Evolutionary conservation across 179 eudicot species (phyloP).

Genomic region (Beta corolliflora): DNA sequence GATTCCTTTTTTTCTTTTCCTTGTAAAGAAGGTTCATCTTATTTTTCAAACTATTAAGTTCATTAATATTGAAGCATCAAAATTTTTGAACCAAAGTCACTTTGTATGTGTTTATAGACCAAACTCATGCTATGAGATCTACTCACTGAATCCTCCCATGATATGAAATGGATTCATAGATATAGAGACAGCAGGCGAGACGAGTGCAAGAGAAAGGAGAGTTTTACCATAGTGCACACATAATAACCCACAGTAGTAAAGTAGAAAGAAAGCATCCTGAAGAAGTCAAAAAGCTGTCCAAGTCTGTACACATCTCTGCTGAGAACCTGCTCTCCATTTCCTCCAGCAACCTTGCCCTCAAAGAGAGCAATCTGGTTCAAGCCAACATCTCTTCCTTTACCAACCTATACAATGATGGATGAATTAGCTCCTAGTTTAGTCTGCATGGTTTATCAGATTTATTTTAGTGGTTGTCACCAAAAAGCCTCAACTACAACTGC

Average conservation of each 20-base stretch:
- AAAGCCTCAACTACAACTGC: neutral
- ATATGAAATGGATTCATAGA: neutral
- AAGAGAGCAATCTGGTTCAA: conserved; percentile 92
- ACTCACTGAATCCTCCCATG: too few relatives aligned
- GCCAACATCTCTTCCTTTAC: conserved; percentile 98
- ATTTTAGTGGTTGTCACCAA: neutral
- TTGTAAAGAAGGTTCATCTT: too few relatives aligned
- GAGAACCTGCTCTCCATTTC: conserved; percentile 95
- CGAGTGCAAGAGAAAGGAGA: neutral
- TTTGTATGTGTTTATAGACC: too few relatives aligned
- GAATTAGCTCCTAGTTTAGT: conserved; percentile 3
- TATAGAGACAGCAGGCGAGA: neutral
- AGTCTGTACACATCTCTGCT: conserved; percentile 91
- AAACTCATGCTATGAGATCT: too few relatives aligned
- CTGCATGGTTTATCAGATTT: neutral
- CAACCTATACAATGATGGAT: conserved; percentile 57
- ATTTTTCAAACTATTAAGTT: too few relatives aligned
- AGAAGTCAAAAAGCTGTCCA: conserved; percentile 93
- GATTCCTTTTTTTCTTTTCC: too few relatives aligned
- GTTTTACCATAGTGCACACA: conserved; percentile 84
- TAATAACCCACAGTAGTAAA: conserved; percentile 92
- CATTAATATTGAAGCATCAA: too few relatives aligned
- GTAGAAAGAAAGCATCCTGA: conserved; percentile 92
- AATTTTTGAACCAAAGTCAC: too few relatives aligned
- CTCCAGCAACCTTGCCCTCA: conserved; percentile 98